Base-by-base conservation (phyloP, 305 asterid genomes). In the Lippia alba region DNA sequence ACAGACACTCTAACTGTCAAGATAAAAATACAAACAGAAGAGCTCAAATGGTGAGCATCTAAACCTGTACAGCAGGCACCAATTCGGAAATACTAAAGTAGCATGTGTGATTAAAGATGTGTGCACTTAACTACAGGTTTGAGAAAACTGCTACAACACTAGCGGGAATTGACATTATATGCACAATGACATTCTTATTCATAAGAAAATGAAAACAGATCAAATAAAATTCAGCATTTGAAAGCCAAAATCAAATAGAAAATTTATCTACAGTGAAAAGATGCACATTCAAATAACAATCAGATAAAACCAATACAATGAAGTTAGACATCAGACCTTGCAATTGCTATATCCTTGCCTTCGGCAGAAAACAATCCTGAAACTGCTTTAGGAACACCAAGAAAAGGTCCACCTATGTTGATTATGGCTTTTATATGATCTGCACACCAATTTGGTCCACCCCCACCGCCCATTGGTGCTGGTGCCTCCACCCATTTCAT, bases 401-500 rank as follows among this genome's bases (percentile, higher is more conserved):
- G 77, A 79, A 91, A 89, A 56, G 97, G 92, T 67, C 91, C 96
- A 61, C 94, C 96, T 18, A 91, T 87, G 73, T 91, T 91, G 91
- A 89, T 85, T 61, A 91, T 84, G 51, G 96, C 87, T 82, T 91
- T 91, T 74, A 91, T 81, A 74, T 91, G 96, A 63, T 83, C 80
- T 50, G 87, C 87, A 64, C 97, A 91, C 97, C 97, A 91, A 72
- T 85, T 85, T 36, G 87, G 70, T 75, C 96, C 96, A 71, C 97
- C 96, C 12, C 89, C 96, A 69, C 97, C 97, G 10, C 97, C 97
- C 88, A 85, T 66, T 18, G 96, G 96, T 57, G 80, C 78, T 6
- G 94, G 89, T 53, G 91, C 89, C 76, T 91, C 97, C 59, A 91
- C 96, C 96, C 97, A 91, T 78, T 91, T 91, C 96, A 91, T 89